Evolutionary conservation across 2,329 filamentous ascomycete genomes (phyloP).

Genomic region (Neofusicoccum umdonicola): DNA sequence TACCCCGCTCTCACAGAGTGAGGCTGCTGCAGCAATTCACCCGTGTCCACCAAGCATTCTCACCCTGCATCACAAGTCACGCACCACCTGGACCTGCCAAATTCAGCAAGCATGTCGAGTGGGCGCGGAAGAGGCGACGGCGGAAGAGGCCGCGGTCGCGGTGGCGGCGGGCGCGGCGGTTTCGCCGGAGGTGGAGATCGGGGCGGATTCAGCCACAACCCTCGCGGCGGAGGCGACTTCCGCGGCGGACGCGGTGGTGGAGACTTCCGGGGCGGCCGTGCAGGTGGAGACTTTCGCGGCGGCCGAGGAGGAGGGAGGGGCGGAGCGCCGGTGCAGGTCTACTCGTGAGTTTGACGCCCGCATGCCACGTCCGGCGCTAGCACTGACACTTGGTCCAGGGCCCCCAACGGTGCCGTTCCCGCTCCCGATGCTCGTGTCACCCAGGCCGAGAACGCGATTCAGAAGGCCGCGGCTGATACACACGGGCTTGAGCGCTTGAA

Average conservation of each 20-base stretch:
- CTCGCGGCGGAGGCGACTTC: conserved; percentile 13
- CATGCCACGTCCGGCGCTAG: not conserved
- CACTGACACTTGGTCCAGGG: not conserved
- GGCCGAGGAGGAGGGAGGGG: conserved; percentile 17
- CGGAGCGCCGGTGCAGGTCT: not conserved
- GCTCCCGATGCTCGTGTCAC: conserved; percentile 8
- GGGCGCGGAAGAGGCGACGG: not conserved
- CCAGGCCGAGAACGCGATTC: conserved; percentile 26
- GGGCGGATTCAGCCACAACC: not conserved
- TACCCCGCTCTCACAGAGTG: too few species aligned
- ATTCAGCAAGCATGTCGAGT: not conserved
- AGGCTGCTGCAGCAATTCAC: too few species aligned
- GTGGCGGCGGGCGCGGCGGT: not conserved
- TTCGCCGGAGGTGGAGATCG: not conserved
- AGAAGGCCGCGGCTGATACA: conserved; percentile 26
- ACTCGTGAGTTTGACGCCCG: not conserved
- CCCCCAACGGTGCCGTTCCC: not conserved
- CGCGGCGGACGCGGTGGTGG: conserved; percentile 20
- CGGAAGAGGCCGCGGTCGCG: conserved; percentile 1
- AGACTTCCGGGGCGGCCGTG: conserved; percentile 1
- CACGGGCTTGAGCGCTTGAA: conserved; percentile 25
- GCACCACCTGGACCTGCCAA: not conserved
- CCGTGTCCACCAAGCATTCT: not conserved
- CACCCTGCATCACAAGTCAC: not conserved
- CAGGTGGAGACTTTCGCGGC: conserved; percentile 16